Conservation (phyloP, 768 basidiomycete species). For the Xerocomellus dryophilus region DNA sequence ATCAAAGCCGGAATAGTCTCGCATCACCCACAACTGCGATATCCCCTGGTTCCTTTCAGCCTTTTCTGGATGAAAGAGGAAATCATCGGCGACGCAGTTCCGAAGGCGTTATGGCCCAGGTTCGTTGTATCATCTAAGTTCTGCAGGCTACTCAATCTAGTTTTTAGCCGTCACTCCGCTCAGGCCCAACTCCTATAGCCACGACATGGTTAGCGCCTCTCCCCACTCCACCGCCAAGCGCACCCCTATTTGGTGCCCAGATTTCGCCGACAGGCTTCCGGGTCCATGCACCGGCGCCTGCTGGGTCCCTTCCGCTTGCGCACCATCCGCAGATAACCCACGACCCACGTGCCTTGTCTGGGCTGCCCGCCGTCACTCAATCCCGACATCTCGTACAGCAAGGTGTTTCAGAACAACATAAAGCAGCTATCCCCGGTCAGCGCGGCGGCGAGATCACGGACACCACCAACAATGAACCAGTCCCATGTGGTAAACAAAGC, state of each 20-base stretch:
- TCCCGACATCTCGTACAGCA: not conserved
- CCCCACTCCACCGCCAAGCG: slow-evolving; percentile 22
- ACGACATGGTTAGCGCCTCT: slow-evolving; percentile 18
- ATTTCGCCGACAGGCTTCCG: slow-evolving; percentile 9
- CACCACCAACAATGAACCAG: not conserved
- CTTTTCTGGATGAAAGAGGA: slow-evolving; percentile 4
- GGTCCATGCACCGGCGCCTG: slow-evolving; percentile 6
- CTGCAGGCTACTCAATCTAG: not conserved
- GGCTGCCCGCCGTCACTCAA: slow-evolving; percentile 1
- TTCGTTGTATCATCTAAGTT: slow-evolving; percentile 8
- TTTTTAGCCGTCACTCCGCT: slow-evolving; percentile 12
- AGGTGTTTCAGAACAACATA: slow-evolving; percentile 1
- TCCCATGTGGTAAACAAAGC: not conserved
- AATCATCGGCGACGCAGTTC: slow-evolving; percentile 15
- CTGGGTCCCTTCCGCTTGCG: slow-evolving; percentile 7
- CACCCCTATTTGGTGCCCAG: slow-evolving; percentile 5
- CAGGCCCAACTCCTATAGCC: slow-evolving; percentile 6
- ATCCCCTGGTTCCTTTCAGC: not conserved
- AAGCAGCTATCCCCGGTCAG: not conserved
- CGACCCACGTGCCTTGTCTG: slow-evolving; percentile 5
- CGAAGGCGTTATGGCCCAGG: slow-evolving; percentile 16
- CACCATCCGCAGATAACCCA: not conserved
- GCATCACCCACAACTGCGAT: slow-evolving; percentile 6
- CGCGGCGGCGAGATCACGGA: not conserved
- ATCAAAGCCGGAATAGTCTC: slow-evolving; percentile 7